phyloP scores from a whole-genome alignment of 2,329 filamentous ascomycete species.

The Mycosphaerella arachidis region DNA sequence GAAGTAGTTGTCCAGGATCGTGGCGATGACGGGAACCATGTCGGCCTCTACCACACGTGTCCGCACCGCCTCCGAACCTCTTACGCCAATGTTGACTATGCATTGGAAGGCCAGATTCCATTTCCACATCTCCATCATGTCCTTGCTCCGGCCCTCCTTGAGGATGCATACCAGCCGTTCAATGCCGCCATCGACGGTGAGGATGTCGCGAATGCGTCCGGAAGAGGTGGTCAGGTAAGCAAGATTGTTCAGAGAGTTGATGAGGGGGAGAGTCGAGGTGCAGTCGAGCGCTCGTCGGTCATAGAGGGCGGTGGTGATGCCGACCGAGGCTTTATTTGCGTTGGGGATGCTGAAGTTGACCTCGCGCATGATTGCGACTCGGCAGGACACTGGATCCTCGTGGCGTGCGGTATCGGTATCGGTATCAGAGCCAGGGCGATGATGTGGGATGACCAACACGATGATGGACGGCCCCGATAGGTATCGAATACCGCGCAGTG shows the following conservation, averaged over 20 bases:
- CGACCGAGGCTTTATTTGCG: conserved; percentile 98
- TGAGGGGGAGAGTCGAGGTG: conserved; percentile 92
- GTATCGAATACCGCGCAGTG: neutral
- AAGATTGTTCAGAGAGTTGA: conserved; percentile 98
- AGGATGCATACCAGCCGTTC: conserved; percentile 95
- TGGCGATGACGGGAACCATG: conserved; percentile 98
- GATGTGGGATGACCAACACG: neutral
- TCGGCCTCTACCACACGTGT: conserved; percentile 96
- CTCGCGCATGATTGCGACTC: conserved; percentile 77
- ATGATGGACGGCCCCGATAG: neutral
- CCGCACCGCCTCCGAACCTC: conserved; percentile 88
- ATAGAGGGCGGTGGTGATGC: conserved; percentile 97
- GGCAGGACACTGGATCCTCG: conserved; percentile 7
- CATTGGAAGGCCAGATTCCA: conserved; percentile 99
- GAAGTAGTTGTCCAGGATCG: conserved; percentile 97
- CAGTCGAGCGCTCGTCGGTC: conserved; percentile 96
- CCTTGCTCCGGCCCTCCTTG: conserved; percentile 93
- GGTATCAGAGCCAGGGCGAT: neutral
- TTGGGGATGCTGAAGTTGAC: conserved; percentile 99
- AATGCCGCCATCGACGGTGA: conserved; percentile 97
- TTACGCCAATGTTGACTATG: conserved; percentile 96
- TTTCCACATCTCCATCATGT: conserved; percentile 99
- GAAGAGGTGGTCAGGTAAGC: conserved; percentile 98
- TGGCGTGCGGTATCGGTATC: neutral
- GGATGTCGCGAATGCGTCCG: conserved; percentile 91